A percentile compares a stretch with the other conserved stretches of the same genome.
Evolutionary conservation across 179 eudicot genomes (phyloP).

Genomic region (Drosera spatulata): DNA sequence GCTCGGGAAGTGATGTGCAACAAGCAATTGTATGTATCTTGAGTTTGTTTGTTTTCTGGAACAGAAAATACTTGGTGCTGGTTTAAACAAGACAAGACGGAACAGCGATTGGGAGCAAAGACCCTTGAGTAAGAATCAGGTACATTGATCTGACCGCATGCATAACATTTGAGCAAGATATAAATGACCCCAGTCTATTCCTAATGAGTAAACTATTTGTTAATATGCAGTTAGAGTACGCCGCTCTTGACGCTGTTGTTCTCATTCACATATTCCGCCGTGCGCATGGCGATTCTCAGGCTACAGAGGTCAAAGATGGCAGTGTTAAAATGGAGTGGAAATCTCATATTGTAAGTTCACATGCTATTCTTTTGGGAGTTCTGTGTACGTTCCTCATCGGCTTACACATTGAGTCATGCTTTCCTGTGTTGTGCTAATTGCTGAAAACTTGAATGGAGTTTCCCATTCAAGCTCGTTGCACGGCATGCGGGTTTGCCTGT

Average conservation of each 20-base stretch:
- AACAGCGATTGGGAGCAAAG: slow-evolving; percentile 97
- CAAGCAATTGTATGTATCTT: too few relatives aligned
- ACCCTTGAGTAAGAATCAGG: slow-evolving; percentile 78
- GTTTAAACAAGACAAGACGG: slow-evolving; percentile 88
- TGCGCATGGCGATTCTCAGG: slow-evolving; percentile 38
- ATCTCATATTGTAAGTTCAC: slow-evolving; percentile 66
- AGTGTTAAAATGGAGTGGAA: slow-evolving; percentile 71
- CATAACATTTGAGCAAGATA: too few relatives aligned
- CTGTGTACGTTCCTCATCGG: too few relatives aligned
- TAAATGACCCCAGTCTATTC: neutral
- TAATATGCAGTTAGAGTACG: slow-evolving; percentile 73
- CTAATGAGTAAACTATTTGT: neutral
- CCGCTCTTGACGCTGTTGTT: slow-evolving; percentile 95
- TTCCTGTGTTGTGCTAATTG: too few relatives aligned
- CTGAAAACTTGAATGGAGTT: too few relatives aligned
- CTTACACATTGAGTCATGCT: too few relatives aligned
- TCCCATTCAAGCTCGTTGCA: too few relatives aligned
- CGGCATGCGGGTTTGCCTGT: too few relatives aligned
- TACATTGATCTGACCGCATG: slow-evolving; percentile 8
- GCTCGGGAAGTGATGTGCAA: too few relatives aligned
- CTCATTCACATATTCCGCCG: slow-evolving; percentile 86
- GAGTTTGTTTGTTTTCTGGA: slow-evolving; percentile 3
- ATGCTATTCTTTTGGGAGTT: neutral
- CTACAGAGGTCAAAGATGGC: slow-evolving; percentile 30
- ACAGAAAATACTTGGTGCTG: slow-evolving; percentile 84